Evolutionary conservation across 306 rosid species (phyloP).

Genomic region (Cucumis sativus): DNA sequence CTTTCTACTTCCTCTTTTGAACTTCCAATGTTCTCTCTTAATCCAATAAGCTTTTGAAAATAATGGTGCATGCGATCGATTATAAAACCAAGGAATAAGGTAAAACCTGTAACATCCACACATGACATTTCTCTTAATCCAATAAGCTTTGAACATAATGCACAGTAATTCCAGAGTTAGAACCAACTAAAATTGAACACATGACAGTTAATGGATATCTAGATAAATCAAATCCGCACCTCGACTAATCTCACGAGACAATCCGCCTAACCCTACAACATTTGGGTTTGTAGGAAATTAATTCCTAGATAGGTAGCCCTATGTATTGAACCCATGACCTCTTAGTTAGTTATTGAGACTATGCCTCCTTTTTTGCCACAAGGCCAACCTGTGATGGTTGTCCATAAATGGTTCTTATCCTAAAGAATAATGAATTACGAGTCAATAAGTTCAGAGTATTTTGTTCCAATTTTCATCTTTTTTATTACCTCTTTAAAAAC

Average conservation of each 20-base stretch:
- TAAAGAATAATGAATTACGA: neutral
- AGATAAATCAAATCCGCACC: neutral
- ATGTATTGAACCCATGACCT: too few relatives aligned
- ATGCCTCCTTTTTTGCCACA: too few relatives aligned
- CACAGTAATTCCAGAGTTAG: neutral
- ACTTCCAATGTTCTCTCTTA: constrained; percentile 37
- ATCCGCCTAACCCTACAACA: too few relatives aligned
- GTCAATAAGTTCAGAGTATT: neutral
- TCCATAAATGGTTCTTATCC: neutral
- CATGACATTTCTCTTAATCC: too few relatives aligned
- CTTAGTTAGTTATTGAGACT: too few relatives aligned
- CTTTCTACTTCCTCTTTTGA: constrained; percentile 56
- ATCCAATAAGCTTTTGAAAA: constrained; percentile 38
- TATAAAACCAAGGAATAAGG: constrained; percentile 64
- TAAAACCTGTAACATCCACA: constrained; percentile 44
- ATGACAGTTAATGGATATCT: too few relatives aligned
- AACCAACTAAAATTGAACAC: neutral
- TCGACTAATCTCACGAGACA: too few relatives aligned
- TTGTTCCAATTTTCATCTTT: neutral
- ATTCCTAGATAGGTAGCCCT: too few relatives aligned
- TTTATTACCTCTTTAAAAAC: neutral
- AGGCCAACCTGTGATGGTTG: too few relatives aligned
- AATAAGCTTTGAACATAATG: neutral
- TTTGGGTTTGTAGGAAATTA: too few relatives aligned
- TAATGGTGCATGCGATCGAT: constrained; percentile 63